phyloP scores from a whole-genome alignment of 352 stramenopile species.

The Phytophthora pisi region DNA sequence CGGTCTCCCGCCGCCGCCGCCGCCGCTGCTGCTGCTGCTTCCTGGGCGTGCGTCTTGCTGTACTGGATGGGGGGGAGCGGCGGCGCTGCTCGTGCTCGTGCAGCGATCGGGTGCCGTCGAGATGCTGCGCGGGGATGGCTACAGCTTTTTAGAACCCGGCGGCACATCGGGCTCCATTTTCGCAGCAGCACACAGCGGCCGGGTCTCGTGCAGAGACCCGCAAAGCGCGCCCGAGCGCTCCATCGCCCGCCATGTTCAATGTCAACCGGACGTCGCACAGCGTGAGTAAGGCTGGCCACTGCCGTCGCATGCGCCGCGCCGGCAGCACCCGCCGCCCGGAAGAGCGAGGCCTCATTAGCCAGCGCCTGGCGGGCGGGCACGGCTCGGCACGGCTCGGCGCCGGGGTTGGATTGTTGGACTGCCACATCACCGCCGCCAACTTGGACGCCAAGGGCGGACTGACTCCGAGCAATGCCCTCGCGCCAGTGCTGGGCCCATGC shows the following conservation, averaged over 20 bases:
- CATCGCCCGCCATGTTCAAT: constrained; percentile 27
- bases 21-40: background rate
- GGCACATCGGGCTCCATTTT: constrained; percentile 8
- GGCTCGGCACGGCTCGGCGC: too few species aligned
- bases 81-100: background rate
- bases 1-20: background rate
- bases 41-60: background rate
- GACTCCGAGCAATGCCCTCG: background rate
- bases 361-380: too few species aligned
- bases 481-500: background rate
- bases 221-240: background rate
- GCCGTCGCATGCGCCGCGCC: constrained; percentile 12
- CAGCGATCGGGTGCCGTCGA: background rate
- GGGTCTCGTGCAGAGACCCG: constrained; percentile 14
- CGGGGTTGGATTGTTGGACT: background rate
- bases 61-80: background rate
- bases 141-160: constrained; percentile 14
- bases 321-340: background rate
- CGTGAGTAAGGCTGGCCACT: constrained; percentile 2
- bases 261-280: constrained; percentile 25
- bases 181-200: constrained; percentile 1
- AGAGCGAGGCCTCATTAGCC: background rate
- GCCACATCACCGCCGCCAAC: too few species aligned
- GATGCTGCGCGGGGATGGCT: constrained; percentile 7
- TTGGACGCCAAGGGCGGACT: background rate